A percentile compares a stretch with the other conserved stretches of the same genome.
phyloP scores from a whole-genome alignment of 768 basidiomycete species.

The Lentinus tigrinus region DNA sequence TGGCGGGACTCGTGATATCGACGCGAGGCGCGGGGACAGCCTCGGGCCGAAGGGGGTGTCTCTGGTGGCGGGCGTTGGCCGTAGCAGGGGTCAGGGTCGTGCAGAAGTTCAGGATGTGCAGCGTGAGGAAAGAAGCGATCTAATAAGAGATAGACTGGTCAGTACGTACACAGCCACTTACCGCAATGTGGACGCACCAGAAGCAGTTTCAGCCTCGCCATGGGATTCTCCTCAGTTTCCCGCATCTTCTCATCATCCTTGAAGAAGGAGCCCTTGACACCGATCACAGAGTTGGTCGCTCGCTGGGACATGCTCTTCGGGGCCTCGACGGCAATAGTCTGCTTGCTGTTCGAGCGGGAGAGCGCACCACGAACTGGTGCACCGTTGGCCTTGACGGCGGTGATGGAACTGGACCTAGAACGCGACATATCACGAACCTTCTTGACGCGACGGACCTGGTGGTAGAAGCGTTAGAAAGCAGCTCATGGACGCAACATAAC shows the following conservation, averaged over 20 bases:
- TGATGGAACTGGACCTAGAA: slow-evolving; percentile 30
- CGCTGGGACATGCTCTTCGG: slow-evolving; percentile 29
- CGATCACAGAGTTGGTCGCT: slow-evolving; percentile 33
- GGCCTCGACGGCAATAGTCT: not conserved
- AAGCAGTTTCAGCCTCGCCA: slow-evolving; percentile 84
- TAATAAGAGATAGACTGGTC: slow-evolving; percentile 23
- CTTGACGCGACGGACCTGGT: slow-evolving; percentile 69
- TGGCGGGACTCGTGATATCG: slow-evolving; percentile 63
- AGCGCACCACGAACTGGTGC: slow-evolving; percentile 26
- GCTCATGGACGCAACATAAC: not conserved
- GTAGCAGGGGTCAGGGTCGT: slow-evolving; percentile 82
- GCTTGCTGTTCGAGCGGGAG: slow-evolving; percentile 19
- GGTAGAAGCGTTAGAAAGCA: not conserved
- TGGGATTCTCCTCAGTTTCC: slow-evolving; percentile 70
- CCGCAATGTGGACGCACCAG: slow-evolving; percentile 48
- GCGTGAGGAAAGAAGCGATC: slow-evolving; percentile 87
- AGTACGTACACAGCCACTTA: slow-evolving; percentile 4
- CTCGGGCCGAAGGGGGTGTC: slow-evolving; percentile 29
- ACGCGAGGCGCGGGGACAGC: slow-evolving; percentile 47
- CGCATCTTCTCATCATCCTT: slow-evolving; percentile 44
- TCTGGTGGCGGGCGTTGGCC: slow-evolving; percentile 45
- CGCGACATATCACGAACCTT: slow-evolving; percentile 51
- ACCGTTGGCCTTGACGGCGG: slow-evolving; percentile 20
- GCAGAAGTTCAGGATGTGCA: slow-evolving; percentile 91
- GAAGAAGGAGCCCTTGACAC: slow-evolving; percentile 52